Evolutionary conservation across 2,329 filamentous ascomycete species (phyloP), one percentile per base, ranked within the genome.

Genomic region (Hypocrella siamensis): DNA sequence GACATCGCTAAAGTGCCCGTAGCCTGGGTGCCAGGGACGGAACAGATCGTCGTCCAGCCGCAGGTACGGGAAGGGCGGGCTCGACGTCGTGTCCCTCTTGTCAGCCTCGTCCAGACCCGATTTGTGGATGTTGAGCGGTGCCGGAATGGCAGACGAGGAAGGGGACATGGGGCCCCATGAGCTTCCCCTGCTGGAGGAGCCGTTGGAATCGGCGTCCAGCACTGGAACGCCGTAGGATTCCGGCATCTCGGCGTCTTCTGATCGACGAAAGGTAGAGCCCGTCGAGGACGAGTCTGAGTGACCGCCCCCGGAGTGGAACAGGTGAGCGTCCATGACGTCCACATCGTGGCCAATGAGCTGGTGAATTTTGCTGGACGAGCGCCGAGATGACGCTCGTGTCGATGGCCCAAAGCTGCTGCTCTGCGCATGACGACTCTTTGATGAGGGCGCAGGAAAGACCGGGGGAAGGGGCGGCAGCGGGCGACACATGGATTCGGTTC

Each of bases 291-390:
- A 24, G 15, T 36, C 36, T 19, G 40, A 37, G 18, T 30, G 33
- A 16, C 11, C 25, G 17, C 21, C 31, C 7, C 19, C 27, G n/a
- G 17, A 19, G 11, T 8, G 25, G 8, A 26, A 10, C 10, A 27
- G 14, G 9, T 28, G 28, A 12, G 38, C 35, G 15, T 42, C 35
- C 39, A 36, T 37, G 14, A 49, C 37, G 29, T 48, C 46, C n/a
- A 61, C 28, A 26, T 58, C 53, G 18, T 54, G 45, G 2, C 59
- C 60, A 5, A 48, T 62, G 11, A 64, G 47, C 39, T 60, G 56
- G 21, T 51, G 48, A 26, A 61, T 46, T 44, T 63, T 64, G 27
- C 46, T 45, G 0, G 50, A 49, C 0, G 58, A 54, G 2, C 47
- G 44, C 8, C 39, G 42, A n/a, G n/a, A n/a, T 15, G 24, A 30